Conservation (phyloP, 176 grass and related monocot genomes). For the Otatea glauca region DNA sequence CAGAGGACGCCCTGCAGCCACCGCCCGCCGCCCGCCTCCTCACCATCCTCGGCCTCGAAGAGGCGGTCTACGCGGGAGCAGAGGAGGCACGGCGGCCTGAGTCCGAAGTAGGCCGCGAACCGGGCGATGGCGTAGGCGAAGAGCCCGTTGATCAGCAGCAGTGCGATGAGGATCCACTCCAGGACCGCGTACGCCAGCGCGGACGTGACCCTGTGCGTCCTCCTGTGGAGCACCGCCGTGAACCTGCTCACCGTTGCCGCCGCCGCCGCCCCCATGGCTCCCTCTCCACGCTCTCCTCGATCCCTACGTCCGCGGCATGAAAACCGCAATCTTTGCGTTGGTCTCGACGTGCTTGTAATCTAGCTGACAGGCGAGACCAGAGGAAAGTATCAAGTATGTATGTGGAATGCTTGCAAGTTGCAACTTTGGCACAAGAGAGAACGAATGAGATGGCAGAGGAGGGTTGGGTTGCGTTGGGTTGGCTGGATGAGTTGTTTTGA, state of each 20-base stretch:
- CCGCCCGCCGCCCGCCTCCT: slow-evolving; percentile 30
- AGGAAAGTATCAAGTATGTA: slow-evolving; percentile 16
- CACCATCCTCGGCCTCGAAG: slow-evolving; percentile 48
- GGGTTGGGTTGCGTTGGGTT: not conserved
- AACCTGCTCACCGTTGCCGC: slow-evolving; percentile 50
- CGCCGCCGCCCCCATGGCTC: slow-evolving; percentile 58
- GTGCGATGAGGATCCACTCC: slow-evolving; percentile 89
- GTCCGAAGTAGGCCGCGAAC: slow-evolving; percentile 80
- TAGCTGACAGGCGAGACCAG: not conserved
- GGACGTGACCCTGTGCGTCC: slow-evolving; percentile 54
- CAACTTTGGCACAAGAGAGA: not conserved
- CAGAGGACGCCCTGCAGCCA: slow-evolving; percentile 60
- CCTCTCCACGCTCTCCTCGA: not conserved
- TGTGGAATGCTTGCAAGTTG: slow-evolving; percentile 17
- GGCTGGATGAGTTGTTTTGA: slow-evolving; percentile 49
- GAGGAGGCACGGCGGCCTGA: slow-evolving; percentile 73
- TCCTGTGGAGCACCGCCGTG: slow-evolving; percentile 55
- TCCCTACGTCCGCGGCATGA: slow-evolving; percentile 13
- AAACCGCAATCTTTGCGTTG: slow-evolving; percentile 7
- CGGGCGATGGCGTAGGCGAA: slow-evolving; percentile 79
- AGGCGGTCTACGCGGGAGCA: slow-evolving; percentile 86
- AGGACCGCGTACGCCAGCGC: slow-evolving; percentile 73
- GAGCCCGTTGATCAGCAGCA: slow-evolving; percentile 83
- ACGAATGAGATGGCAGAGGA: slow-evolving; percentile 22
- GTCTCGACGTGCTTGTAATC: not conserved